phyloP scores from a whole-genome alignment of 768 basidiomycete species.

The Podaxis pistillaris region DNA sequence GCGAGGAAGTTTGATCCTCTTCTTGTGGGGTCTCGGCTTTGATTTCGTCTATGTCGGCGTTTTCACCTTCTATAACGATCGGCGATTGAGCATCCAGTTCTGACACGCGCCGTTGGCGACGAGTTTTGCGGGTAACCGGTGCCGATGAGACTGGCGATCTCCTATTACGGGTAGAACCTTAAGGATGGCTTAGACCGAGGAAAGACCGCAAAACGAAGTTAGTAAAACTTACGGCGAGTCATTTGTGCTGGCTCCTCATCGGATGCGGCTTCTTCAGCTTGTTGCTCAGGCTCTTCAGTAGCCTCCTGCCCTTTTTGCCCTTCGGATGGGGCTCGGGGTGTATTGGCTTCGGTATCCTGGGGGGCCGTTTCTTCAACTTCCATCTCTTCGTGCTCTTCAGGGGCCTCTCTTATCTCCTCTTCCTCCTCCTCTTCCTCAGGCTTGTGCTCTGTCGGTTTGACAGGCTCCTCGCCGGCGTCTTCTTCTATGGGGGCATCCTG shows the following conservation, averaged over 20 bases:
- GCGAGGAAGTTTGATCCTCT: constrained; percentile 30
- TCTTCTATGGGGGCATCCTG: not conserved
- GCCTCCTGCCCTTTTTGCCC: constrained; percentile 13
- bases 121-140: constrained; percentile 27
- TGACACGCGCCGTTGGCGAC: constrained; percentile 29
- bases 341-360: not conserved
- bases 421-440: constrained; percentile 24
- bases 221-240: constrained; percentile 31
- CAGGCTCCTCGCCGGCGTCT: not conserved
- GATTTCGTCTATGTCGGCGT: constrained; percentile 25
- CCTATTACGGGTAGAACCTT: constrained; percentile 42
- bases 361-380: not conserved
- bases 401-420: constrained; percentile 17
- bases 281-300: constrained; percentile 8
- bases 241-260: constrained; percentile 33
- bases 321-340: constrained; percentile 5
- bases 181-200: not conserved
- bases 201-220: not conserved
- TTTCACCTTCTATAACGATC: constrained; percentile 23
- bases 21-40: constrained; percentile 31
- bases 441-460: not conserved
- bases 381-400: constrained; percentile 16
- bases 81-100: constrained; percentile 25
- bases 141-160: constrained; percentile 33
- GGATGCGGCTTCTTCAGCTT: constrained; percentile 20